A percentile compares a stretch with the other conserved stretches of the same genome.
phyloP scores from a whole-genome alignment of 2,329 filamentous ascomycete species.

The Sclerotinia nivalis region DNA sequence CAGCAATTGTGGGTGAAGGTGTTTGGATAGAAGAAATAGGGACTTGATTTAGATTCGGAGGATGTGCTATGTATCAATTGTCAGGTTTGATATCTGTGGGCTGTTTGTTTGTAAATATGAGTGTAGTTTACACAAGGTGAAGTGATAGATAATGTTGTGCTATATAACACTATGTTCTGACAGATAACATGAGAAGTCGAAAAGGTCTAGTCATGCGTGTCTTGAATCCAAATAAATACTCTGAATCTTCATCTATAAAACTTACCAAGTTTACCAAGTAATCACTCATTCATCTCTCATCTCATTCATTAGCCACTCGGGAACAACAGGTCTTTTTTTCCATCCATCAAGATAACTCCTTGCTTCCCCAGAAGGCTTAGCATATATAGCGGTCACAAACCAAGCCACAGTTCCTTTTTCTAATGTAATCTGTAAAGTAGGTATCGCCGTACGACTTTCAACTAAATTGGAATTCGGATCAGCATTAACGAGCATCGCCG shows the following conservation, averaged over 20 bases:
- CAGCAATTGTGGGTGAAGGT: conserved; percentile 2
- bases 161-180: background rate
- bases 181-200: background rate
- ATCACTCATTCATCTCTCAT: conserved; percentile 18
- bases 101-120: background rate
- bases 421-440: conserved; percentile 65
- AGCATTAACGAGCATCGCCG: conserved; percentile 68
- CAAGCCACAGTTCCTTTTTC: conserved; percentile 58
- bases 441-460: conserved; percentile 70
- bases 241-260: background rate
- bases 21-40: background rate
- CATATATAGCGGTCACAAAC: conserved; percentile 73
- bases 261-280: background rate
- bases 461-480: conserved; percentile 79
- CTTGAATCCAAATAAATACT: background rate
- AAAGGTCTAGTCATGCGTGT: background rate
- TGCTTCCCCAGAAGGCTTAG: conserved; percentile 58
- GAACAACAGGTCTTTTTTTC: conserved; percentile 58
- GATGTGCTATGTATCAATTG: background rate
- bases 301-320: conserved; percentile 56
- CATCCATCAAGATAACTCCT: conserved; percentile 60
- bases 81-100: background rate
- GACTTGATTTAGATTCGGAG: background rate
- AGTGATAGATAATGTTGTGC: background rate
- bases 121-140: background rate